Evolutionary conservation across 495 filamentous ascomycete species (phyloP).

Genomic region (Astrothelium subdiscretum): DNA sequence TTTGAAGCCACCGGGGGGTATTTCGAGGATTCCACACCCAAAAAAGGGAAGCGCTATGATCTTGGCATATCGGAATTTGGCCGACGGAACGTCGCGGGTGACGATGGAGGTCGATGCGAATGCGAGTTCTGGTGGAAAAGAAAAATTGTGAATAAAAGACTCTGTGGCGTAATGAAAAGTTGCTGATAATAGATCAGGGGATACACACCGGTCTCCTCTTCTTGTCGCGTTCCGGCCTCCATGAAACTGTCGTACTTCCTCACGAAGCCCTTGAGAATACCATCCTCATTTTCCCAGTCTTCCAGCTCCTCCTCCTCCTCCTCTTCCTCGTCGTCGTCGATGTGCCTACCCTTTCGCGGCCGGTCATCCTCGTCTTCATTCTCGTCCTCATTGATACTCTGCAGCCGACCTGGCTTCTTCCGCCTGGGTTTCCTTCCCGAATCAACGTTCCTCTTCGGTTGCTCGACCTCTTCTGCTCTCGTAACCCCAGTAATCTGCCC

Average conservation of each 20-base stretch:
- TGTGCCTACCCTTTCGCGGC: background rate
- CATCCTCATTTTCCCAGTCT: constrained; percentile 48
- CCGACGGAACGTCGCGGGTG: constrained; percentile 60
- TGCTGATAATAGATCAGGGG: no score
- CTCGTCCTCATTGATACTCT: constrained; percentile 32
- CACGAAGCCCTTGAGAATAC: constrained; percentile 46
- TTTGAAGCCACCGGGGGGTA: constrained; percentile 73
- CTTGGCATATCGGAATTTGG: constrained; percentile 76
- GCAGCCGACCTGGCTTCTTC: constrained; percentile 12
- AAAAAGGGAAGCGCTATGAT: constrained; percentile 73
- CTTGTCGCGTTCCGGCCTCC: background rate
- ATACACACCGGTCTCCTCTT: background rate
- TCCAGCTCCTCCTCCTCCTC: constrained; percentile 36
- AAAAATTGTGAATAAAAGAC: no score
- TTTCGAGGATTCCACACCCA: constrained; percentile 75
- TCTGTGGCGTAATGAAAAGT: no score
- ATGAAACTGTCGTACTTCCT: constrained; percentile 21
- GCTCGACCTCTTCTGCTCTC: constrained; percentile 52
- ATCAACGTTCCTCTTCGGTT: background rate
- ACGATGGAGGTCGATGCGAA: constrained; percentile 64
- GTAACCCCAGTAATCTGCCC: constrained; percentile 61
- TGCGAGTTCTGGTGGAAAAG: constrained; percentile 46
- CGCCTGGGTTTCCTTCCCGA: constrained; percentile 11
- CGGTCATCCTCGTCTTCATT: constrained; percentile 37
- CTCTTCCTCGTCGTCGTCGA: constrained; percentile 41